Evolutionary conservation across 164 flowering plant species (phyloP).

Genomic region (Sedum album): DNA sequence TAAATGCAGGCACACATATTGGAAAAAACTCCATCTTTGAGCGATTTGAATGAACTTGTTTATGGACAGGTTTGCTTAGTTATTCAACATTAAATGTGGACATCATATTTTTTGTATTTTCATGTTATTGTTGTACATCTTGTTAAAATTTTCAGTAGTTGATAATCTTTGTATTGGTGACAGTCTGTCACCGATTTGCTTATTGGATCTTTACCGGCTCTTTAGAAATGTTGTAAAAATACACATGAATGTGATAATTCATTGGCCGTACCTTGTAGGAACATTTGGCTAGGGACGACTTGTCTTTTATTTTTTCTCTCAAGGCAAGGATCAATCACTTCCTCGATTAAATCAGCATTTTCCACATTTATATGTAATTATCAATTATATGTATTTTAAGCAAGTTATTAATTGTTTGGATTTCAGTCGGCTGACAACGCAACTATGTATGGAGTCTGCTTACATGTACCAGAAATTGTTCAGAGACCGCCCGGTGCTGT

Average conservation of each 20-base stretch:
- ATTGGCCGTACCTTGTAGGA: constrained; percentile 37
- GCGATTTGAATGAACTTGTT: constrained; percentile 82
- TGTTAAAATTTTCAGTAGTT: background rate
- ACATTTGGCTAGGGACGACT: constrained; percentile 78
- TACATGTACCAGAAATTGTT: constrained; percentile 83
- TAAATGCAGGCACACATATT: constrained; percentile 54
- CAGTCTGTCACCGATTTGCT: background rate
- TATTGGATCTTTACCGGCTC: background rate
- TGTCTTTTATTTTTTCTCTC: constrained; percentile 73
- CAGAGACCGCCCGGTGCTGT: constrained; percentile 67
- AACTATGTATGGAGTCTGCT: constrained; percentile 90
- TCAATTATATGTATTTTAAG: background rate
- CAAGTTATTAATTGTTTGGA: background rate
- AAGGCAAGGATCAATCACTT: constrained; percentile 37
- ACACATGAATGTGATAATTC: background rate
- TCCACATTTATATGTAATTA: background rate
- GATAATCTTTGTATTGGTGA: background rate
- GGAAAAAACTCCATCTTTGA: constrained; percentile 86
- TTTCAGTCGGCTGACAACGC: constrained; percentile 74
- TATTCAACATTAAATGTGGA: background rate
- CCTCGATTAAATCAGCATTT: background rate
- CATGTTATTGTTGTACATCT: background rate
- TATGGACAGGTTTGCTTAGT: constrained; percentile 77
- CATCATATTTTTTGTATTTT: background rate
- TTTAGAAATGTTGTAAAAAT: background rate